A percentile compares a stretch with the other conserved stretches of the same genome.
phyloP scores from a whole-genome alignment of 306 rosid genomes.

The Datisca glomerata region DNA sequence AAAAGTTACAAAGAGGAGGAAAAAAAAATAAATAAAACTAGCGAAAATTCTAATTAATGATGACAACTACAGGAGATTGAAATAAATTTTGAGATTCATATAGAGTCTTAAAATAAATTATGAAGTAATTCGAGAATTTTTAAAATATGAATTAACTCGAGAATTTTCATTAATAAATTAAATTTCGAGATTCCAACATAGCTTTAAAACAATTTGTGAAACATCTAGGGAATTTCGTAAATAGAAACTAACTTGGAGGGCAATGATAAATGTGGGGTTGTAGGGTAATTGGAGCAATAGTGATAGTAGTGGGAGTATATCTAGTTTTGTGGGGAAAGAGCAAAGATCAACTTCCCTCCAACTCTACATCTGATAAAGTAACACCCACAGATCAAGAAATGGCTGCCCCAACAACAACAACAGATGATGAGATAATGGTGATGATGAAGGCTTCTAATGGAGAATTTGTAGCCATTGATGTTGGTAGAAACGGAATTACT shows the following conservation, averaged over 20 bases:
- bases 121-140: too few relatives aligned
- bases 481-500: too few relatives aligned
- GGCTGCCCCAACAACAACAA: slow-evolving; percentile 4
- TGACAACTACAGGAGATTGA: too few relatives aligned
- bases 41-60: neutral
- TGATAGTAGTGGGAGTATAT: slow-evolving; percentile 20
- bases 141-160: too few relatives aligned
- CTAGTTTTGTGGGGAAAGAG: slow-evolving; percentile 30
- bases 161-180: neutral
- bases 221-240: too few relatives aligned
- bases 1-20: neutral
- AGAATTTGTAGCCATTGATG: neutral
- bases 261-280: neutral
- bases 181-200: neutral
- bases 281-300: slow-evolving; percentile 21
- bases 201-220: neutral
- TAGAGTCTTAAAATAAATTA: too few relatives aligned
- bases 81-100: too few relatives aligned
- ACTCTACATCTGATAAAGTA: neutral
- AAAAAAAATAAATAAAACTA: too few relatives aligned
- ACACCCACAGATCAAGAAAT: slow-evolving; percentile 1
- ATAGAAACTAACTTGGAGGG: too few relatives aligned
- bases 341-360: slow-evolving; percentile 12
- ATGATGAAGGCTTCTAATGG: neutral
- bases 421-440: neutral